Evolutionary conservation across 805 yeast species (phyloP).

Genomic region (Crinitomyces ghanaensis): DNA sequence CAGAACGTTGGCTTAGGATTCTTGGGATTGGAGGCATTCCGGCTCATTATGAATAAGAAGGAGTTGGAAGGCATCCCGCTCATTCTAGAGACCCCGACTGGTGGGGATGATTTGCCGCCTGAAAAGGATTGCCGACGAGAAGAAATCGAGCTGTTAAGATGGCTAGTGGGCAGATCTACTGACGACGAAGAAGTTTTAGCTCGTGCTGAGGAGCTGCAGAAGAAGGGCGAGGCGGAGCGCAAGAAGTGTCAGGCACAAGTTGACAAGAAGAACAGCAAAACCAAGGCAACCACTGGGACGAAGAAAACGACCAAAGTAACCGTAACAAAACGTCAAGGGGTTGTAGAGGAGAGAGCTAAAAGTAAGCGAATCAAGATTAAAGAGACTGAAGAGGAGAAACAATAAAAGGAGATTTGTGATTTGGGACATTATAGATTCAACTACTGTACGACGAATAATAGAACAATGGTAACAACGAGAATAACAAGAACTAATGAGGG

Average conservation of each 20-base stretch:
- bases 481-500: no score
- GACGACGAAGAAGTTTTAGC: constrained; percentile 46
- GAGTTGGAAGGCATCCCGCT: constrained; percentile 61
- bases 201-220: constrained; percentile 39
- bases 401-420: no score
- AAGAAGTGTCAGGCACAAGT: constrained; percentile 55
- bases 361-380: no score
- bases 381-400: no score
- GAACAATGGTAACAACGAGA: no score
- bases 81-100: constrained; percentile 79
- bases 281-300: background rate
- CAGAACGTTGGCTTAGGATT: constrained; percentile 85
- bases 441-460: no score
- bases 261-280: constrained; percentile 35
- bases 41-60: constrained; percentile 60
- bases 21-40: constrained; percentile 73
- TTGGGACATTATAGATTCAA: no score
- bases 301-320: background rate
- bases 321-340: no score
- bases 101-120: constrained; percentile 30
- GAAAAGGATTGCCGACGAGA: constrained; percentile 41
- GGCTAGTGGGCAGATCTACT: constrained; percentile 49
- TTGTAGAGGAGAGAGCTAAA: no score
- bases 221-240: constrained; percentile 57
- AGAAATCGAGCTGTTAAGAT: constrained; percentile 68